A percentile compares a stretch with the other conserved stretches of the same genome.
phyloP scores from a whole-genome alignment of 768 basidiomycete species.

The Russula griseocarnosa region DNA sequence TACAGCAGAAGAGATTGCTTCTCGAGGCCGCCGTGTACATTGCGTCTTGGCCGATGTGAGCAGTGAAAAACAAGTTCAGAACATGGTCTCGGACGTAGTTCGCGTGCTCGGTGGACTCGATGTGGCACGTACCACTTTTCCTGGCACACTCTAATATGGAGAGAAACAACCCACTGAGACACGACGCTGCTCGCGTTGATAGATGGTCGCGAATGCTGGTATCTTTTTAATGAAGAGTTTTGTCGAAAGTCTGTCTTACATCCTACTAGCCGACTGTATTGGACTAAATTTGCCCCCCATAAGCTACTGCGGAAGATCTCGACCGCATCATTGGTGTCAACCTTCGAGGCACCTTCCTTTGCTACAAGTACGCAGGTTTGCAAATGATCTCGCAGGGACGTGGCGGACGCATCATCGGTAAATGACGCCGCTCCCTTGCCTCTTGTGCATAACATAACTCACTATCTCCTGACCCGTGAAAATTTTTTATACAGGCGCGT shows the following conservation, averaged over 20 bases:
- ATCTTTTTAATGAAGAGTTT: constrained; percentile 21
- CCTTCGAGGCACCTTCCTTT: constrained; percentile 28
- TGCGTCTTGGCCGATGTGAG: constrained; percentile 26
- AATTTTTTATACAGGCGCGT: constrained; percentile 17
- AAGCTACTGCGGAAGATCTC: constrained; percentile 28
- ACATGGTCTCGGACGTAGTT: constrained; percentile 30
- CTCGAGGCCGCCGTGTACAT: constrained; percentile 28
- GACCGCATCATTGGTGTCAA: constrained; percentile 28
- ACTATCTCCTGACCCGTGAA: background rate
- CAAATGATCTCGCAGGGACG: constrained; percentile 32
- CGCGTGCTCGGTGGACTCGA: constrained; percentile 32
- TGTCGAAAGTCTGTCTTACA: constrained; percentile 26
- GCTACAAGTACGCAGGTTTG: constrained; percentile 30
- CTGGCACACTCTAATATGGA: background rate
- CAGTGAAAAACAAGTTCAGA: constrained; percentile 29
- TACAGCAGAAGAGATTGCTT: constrained; percentile 25
- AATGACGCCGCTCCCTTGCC: background rate
- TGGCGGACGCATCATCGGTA: constrained; percentile 31
- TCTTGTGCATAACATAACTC: background rate
- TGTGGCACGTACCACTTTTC: constrained; percentile 31
- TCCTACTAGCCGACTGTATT: background rate
- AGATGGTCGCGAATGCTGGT: constrained; percentile 34
- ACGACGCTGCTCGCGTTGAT: background rate
- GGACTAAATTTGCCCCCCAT: background rate
- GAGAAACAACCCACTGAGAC: background rate